Evolutionary conservation across 345 rosid genomes (phyloP), one percentile per base, ranked within the genome.

Genomic region (Turnera subulata): DNA sequence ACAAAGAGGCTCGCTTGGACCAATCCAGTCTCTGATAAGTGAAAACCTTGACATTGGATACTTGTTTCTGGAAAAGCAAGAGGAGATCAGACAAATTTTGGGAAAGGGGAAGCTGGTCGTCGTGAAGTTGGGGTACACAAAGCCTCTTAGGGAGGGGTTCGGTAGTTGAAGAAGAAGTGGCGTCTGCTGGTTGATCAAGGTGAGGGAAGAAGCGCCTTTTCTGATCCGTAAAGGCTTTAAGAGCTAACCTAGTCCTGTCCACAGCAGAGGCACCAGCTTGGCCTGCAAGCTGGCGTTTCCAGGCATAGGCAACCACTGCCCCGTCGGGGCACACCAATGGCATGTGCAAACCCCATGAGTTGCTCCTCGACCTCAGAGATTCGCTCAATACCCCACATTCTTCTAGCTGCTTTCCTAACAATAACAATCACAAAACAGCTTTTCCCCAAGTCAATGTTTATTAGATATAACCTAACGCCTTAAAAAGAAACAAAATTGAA

Each of bases 201-300:
- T 84, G 97, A 60, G 97, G 91, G 23, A 92, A 93, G 64, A 82
- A 93, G 6, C 89, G 76, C 65, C 85, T 81, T 65, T 89, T 89
- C 79, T 89, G 99, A 79, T 89, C 96, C 15, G 82, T 80, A 75
- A 93, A 93, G 12, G 99, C 96, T 80, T 85, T 89, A 57, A 89
- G 91, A 65, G 99, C 97, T 71, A 89, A 79, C 78, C 99, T 86
- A 48, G 97, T 84, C 72, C 97, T 78, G 64, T 93, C 99, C 26
- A 93, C 99, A 29, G 99, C 96, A 67, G 99, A 89, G 3, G 99
- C 97, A 72, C 99, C 99, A 50, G 97, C 98, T 75, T 93, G 99
- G 16, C 99, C 97, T n/a, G 99, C 97, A 8, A 93, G 88, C 56
- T 93, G 99, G 9, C 99, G 81, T 61, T 93, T 93, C 97, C 99